Evolutionary conservation across 2,329 filamentous ascomycete genomes (phyloP).

Genomic region (Arthroderma sp.): DNA sequence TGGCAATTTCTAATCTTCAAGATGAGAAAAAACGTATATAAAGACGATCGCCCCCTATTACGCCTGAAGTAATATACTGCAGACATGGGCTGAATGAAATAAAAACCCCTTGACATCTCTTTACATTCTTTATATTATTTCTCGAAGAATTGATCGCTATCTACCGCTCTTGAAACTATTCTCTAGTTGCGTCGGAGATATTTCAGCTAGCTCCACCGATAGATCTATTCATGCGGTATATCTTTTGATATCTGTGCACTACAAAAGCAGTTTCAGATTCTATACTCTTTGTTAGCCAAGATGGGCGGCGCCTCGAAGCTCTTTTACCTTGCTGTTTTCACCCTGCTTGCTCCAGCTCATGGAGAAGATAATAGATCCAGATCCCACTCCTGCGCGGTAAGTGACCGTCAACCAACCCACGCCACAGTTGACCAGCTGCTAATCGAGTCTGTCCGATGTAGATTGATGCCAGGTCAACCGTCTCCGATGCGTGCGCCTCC

Average conservation of each 20-base stretch:
- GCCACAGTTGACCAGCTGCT: neutral
- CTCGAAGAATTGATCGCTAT: neutral
- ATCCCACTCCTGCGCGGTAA: conserved; percentile 45
- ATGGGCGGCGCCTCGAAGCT: conserved; percentile 45
- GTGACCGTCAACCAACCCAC: conserved; percentile 22
- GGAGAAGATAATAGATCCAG: conserved; percentile 24
- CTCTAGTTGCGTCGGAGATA: neutral
- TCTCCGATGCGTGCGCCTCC: conserved; percentile 87
- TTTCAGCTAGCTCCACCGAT: neutral
- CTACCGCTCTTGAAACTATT: neutral
- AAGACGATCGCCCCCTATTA: neutral
- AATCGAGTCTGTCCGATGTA: conserved; percentile 27
- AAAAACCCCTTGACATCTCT: neutral
- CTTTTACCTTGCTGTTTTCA: conserved; percentile 52
- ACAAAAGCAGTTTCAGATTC: neutral
- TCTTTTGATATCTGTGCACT: neutral
- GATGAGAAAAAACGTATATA: neutral
- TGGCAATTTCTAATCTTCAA: neutral
- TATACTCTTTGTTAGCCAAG: conserved; percentile 1
- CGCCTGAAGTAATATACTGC: neutral
- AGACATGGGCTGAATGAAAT: neutral
- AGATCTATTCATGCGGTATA: neutral
- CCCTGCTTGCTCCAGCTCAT: conserved; percentile 42
- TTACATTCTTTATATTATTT: neutral
- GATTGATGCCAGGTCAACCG: conserved; percentile 79